Conservation (phyloP, 768 basidiomycete species). For the Leucocoprinus leucothites region DNA sequence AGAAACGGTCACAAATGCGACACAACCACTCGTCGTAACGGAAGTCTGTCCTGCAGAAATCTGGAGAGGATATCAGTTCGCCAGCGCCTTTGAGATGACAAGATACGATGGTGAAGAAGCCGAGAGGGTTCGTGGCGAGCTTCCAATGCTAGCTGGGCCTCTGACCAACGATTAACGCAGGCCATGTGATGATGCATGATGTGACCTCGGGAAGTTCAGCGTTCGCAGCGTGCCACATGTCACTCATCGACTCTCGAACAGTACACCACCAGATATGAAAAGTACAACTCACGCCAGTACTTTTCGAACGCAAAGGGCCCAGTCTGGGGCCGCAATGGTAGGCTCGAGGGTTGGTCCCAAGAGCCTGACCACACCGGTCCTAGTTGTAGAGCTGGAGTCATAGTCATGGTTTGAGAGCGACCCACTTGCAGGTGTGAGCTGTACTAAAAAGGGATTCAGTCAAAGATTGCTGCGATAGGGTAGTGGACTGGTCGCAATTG, state of each 20-base stretch:
- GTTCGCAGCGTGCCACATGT: not conserved
- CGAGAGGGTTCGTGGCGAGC: not conserved
- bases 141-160: not conserved
- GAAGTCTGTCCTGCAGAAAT: conserved; percentile 8
- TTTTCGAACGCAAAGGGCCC: not conserved
- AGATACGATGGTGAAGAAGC: not conserved
- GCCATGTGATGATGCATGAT: conserved; percentile 5
- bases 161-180: not conserved
- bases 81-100: not conserved
- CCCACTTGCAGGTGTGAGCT: too few species aligned
- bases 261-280: not conserved
- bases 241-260: not conserved
- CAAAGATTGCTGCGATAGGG: too few species aligned
- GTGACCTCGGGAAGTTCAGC: conserved; percentile 2
- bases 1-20: conserved; percentile 7
- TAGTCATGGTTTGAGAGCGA: too few species aligned
- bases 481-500: too few species aligned
- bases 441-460: too few species aligned
- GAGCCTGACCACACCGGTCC: not conserved
- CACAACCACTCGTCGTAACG: conserved; percentile 9
- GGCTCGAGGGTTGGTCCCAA: not conserved
- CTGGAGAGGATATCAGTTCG: not conserved
- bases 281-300: conserved; percentile 1
- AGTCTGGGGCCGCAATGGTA: not conserved
- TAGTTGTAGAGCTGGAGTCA: too few species aligned